A percentile compares a stretch with the other conserved stretches of the same genome.
Conservation (phyloP, 139 green algal species). For the Tetraselmis chui region DNA sequence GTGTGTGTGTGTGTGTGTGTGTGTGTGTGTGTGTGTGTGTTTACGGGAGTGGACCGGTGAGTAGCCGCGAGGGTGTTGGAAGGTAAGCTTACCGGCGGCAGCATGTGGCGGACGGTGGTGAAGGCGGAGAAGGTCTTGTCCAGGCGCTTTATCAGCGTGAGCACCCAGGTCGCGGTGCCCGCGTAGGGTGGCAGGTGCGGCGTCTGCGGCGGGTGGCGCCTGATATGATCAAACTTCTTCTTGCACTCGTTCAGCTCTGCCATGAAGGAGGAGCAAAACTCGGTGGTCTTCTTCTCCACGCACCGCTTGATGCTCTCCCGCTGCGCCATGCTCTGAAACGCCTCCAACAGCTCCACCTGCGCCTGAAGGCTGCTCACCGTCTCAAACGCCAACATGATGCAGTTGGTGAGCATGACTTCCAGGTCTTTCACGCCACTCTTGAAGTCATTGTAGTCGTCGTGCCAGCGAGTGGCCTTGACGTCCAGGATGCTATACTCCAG, state of each 20-base stretch:
- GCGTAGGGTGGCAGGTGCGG: slow-evolving; percentile 60
- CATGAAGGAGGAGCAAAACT: slow-evolving; percentile 60
- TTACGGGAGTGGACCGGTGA: no score
- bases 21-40: no score
- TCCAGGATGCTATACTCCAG: slow-evolving; percentile 77
- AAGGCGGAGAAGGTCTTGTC: slow-evolving; percentile 26
- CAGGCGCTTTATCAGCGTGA: slow-evolving; percentile 17
- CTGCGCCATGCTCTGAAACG: slow-evolving; percentile 59
- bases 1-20: no score
- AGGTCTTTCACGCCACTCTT: slow-evolving; percentile 77
- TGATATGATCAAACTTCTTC: slow-evolving; percentile 65
- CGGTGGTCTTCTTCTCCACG: slow-evolving; percentile 68
- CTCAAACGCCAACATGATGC: slow-evolving; percentile 62
- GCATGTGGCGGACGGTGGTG: slow-evolving; percentile 39
- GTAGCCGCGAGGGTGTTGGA: neutral
- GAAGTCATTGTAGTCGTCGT: slow-evolving; percentile 86
- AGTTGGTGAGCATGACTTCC: slow-evolving; percentile 71
- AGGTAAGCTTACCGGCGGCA: slow-evolving; percentile 33
- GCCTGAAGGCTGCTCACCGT: slow-evolving; percentile 7
- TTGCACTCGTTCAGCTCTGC: slow-evolving; percentile 73
- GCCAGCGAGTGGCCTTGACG: slow-evolving; percentile 72
- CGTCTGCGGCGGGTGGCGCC: slow-evolving; percentile 43
- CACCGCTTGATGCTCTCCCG: slow-evolving; percentile 44
- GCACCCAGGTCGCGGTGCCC: slow-evolving; percentile 50
- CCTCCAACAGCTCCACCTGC: slow-evolving; percentile 22